Base-by-base conservation (phyloP, 768 basidiomycete genomes). In the Gyrodon lividus region DNA sequence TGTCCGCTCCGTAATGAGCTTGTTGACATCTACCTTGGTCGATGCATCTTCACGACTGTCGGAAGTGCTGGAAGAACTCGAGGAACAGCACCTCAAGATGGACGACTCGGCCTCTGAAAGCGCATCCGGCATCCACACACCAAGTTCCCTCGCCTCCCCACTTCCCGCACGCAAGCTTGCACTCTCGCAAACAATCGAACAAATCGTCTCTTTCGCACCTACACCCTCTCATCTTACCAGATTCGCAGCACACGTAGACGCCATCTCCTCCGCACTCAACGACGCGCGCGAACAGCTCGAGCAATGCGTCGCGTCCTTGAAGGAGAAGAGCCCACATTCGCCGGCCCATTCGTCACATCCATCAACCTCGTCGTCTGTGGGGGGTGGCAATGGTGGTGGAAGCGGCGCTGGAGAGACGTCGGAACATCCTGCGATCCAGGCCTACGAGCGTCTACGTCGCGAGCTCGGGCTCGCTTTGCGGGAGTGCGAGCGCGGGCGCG, bases 401-500 rank as follows among this genome's bases (percentile, higher is more conserved):
- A 23, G 16, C 19, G 28, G 17, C 53, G 59, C 26, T 28, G 55
- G 44, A 22, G 64, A 55, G 52, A 45, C 68, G 0, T 42, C 59
- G 0, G 74, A 76, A 16, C 71, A 76, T 47, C 76, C 77, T 2
- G 82, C 86, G 1, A 57, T 92, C 26, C 79, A 77, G 45, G 83
- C 87, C 6, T 92, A 90, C 63, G 91, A 92, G 50, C 74, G 84
- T 0, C 73, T 92, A 14, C 78, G 90, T 10, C 77, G 82, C 5
- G 88, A 92, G 59, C 77, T 93, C 7, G 91, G 90, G 7, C 67
- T 86, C 20, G 90, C 89, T 1, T 69, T 92, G 26, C 72, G 89
- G 6, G 91, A 92, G 60, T 92, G 89, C 62, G 90, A 92, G 67
- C 79, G 90, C 7, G 90, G 90, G 0, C 74, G 86, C 16, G 84